phyloP scores from a whole-genome alignment of 2,329 filamentous ascomycete genomes.

The Colletotrichum zoysiae region DNA sequence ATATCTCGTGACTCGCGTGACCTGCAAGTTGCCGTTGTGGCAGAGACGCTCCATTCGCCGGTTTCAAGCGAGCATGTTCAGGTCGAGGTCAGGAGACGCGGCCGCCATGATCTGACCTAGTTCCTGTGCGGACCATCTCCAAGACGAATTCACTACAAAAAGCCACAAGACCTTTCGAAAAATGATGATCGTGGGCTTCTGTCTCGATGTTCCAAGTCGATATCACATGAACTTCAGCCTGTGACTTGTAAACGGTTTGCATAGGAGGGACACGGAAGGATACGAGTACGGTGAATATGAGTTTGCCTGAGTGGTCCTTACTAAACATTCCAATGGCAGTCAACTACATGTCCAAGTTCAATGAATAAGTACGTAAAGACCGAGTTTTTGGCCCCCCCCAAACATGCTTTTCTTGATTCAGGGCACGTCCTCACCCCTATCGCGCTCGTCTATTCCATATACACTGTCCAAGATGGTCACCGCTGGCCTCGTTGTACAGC shows the following conservation, averaged over 20 bases:
- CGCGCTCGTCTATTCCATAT: not conserved
- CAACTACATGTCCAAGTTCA: not conserved
- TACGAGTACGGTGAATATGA: not conserved
- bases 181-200: not conserved
- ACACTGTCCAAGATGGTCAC: not conserved
- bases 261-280: too few relatives aligned
- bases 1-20: too few relatives aligned
- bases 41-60: not conserved
- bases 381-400: not conserved
- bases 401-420: not conserved
- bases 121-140: not conserved
- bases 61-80: too few relatives aligned
- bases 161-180: not conserved
- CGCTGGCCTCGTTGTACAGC: not conserved
- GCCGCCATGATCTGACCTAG: not conserved
- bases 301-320: not conserved
- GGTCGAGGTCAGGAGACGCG: too few relatives aligned
- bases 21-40: not conserved
- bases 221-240: too few relatives aligned
- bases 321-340: not conserved
- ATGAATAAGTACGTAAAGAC: not conserved
- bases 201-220: not conserved
- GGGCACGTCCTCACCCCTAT: not conserved
- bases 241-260: not conserved
- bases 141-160: not conserved